Evolutionary conservation across 768 basidiomycete species (phyloP), one percentile per base, ranked within the genome.

Genomic region (Sarcodon aspratus): DNA sequence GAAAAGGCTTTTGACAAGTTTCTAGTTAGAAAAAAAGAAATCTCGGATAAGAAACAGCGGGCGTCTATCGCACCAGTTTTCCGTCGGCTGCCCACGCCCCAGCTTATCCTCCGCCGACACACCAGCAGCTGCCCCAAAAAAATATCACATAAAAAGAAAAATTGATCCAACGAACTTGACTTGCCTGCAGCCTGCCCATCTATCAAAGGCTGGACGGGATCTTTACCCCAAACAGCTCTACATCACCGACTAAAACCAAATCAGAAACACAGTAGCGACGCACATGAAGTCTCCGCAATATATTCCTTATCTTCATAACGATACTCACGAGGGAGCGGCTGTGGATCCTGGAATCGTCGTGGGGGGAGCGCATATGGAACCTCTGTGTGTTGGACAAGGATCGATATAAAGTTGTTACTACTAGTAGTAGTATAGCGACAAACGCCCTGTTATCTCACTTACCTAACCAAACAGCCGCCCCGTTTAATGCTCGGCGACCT

Each of bases 291-390:
- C 58, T 88, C 85, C 9, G 60, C 58, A 49, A 80, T 71, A 56
- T 81, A 87, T 43, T 79, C 76, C 59, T 72, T 81, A 12, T 66
- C 61, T 40, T 76, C 72, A 50, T 87, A 89, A 12, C 61, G 67
- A 58, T 75, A 79, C 40, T 64, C 63, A 3, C 64, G 46, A 1
- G 84, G 79, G 4, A 88, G 63, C 0, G 75, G 67, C 21, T 70
- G 56, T 3, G 84, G 79, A 56, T 87, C 79, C 45, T 78, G 65
- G 55, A 86, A 88, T 21, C 84, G 71, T 11, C 58, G 62, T 0
- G 83, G 82, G 31, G 82, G 76, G 12, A 82, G 61, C 2, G 80
- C 85, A 58, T 82, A 89, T 5, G 85, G 83, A 47, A 89, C 67
- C 66, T 89, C 84, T 88, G 49, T 11, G 40, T 36, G 36, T 42